Conservation (phyloP, 2,329 filamentous ascomycete species). For the Cladobotryum protrusum region DNA sequence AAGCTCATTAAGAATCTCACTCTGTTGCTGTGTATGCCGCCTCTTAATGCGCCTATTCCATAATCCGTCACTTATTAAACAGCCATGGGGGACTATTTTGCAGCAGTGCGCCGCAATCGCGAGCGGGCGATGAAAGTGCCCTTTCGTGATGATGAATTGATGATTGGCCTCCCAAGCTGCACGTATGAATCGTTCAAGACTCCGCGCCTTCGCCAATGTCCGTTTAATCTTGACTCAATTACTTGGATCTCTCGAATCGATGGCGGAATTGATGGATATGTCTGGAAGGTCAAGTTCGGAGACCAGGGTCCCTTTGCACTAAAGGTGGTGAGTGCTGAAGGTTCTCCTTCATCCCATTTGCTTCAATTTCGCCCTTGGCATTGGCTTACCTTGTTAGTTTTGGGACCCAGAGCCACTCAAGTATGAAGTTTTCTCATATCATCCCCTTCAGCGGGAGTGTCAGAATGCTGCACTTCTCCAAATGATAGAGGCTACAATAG, state of each 20-base stretch:
- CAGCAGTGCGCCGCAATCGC: not conserved
- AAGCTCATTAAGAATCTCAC: too few relatives aligned
- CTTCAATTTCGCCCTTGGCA: not conserved
- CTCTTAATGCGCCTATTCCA: too few relatives aligned
- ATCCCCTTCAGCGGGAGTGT: slow-evolving; percentile 9
- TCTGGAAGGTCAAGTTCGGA: slow-evolving; percentile 4
- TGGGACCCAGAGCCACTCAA: slow-evolving; percentile 8
- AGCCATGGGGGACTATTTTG: not conserved
- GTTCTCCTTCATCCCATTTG: not conserved
- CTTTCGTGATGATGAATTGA: not conserved
- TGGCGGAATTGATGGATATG: slow-evolving; percentile 5
- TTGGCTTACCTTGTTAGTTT: slow-evolving; percentile 2
- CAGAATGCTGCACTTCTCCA: slow-evolving; percentile 9
- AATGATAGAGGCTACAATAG: slow-evolving; percentile 1
- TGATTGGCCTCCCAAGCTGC: not conserved
- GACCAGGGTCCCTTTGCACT: not conserved
- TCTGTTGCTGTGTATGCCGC: too few relatives aligned
- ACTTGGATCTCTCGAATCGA: not conserved
- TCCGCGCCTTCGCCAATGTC: slow-evolving; percentile 1
- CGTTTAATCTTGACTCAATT: not conserved
- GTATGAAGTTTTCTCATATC: too few relatives aligned
- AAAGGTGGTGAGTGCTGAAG: not conserved
- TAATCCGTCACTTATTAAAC: not conserved
- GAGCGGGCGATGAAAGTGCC: not conserved
- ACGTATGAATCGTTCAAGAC: not conserved